Base-by-base conservation (phyloP, 805 yeast genomes). In the Yamadazyma tumulicola region DNA sequence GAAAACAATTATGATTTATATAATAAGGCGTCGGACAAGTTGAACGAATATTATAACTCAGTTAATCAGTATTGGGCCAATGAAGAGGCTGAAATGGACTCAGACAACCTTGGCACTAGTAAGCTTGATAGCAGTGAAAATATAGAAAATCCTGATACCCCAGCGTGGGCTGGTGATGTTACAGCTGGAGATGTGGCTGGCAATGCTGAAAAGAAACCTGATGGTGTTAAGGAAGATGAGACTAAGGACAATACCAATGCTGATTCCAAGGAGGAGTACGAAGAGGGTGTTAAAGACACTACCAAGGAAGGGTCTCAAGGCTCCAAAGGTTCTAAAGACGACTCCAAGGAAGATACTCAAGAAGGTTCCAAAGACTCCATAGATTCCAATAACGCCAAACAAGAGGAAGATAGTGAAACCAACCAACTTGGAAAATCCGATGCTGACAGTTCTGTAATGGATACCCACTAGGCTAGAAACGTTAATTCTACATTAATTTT, bases 11-110 rank as follows among this genome's bases (percentile, higher is more conserved):
- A 36, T 12, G 45, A 40, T 14, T 12, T 38, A 6, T 35, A 35
- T 25, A 28, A 32, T 9, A 38, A 35, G 19, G 36, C 48, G 8
- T 37, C 34, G 22, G 48, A 42, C 9, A 22, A 42, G 29, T 19
- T 33, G 5, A 32, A 21, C n/a, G 29, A 30, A 6, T 35, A 32
- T 18, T 39, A 29, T 22, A 29, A 26, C 16, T 15, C 21, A n/a
- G 7, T 34, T 1, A 32, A 21, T 17, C 12, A 31, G 12, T 26
- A 13, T n/a, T 29, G 41, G 38, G 23, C 31, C 6, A 37, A 33
- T 32, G 37, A 15, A 10, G 27, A 38, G 14, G 34, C 31, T 17
- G 30, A 6, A 11, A 20, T n/a, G n/a, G n/a, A n/a, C n/a, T n/a
- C n/a, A n/a, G n/a, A n/a, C n/a, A n/a, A n/a, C n/a, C n/a, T n/a